Evolutionary conservation across 805 yeast species (phyloP).

Genomic region (Hagleromyces aurorensis): DNA sequence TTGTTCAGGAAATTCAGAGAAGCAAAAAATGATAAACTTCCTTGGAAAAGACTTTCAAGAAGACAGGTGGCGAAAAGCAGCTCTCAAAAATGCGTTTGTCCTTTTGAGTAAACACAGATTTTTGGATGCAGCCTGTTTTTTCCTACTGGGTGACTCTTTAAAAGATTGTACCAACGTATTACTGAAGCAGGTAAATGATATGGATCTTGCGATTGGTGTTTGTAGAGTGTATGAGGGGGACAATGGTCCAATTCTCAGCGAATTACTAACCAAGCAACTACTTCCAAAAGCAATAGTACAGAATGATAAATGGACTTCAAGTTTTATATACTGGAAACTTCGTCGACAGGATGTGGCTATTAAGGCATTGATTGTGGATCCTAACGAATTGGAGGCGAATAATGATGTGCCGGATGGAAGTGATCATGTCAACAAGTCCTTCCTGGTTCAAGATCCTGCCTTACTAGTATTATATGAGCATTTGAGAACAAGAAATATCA

Average conservation of each 20-base stretch:
- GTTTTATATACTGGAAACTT: constrained; percentile 73
- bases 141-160: constrained; percentile 66
- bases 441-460: constrained; percentile 74
- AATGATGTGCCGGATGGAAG: constrained; percentile 24
- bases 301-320: constrained; percentile 76
- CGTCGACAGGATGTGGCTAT: constrained; percentile 44
- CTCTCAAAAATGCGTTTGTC: constrained; percentile 87
- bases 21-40: constrained; percentile 71
- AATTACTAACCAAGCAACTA: constrained; percentile 41
- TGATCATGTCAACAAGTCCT: constrained; percentile 34
- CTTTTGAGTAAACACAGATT: constrained; percentile 81
- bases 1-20: constrained; percentile 67
- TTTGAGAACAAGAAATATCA: constrained; percentile 45
- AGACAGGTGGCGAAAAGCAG: constrained; percentile 80
- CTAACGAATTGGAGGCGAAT: constrained; percentile 34
- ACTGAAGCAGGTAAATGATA: constrained; percentile 56
- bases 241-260: constrained; percentile 43
- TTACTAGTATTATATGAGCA: constrained; percentile 56
- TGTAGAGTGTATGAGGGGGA: constrained; percentile 70
- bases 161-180: constrained; percentile 74
- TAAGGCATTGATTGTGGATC: constrained; percentile 56
- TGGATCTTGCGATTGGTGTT: constrained; percentile 70
- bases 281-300: constrained; percentile 48
- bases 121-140: constrained; percentile 83
- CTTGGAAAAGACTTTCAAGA: constrained; percentile 67